Evolutionary conservation across 2,329 filamentous ascomycete species (phyloP), one percentile per base, ranked within the genome.

Genomic region (Nemania sp.): DNA sequence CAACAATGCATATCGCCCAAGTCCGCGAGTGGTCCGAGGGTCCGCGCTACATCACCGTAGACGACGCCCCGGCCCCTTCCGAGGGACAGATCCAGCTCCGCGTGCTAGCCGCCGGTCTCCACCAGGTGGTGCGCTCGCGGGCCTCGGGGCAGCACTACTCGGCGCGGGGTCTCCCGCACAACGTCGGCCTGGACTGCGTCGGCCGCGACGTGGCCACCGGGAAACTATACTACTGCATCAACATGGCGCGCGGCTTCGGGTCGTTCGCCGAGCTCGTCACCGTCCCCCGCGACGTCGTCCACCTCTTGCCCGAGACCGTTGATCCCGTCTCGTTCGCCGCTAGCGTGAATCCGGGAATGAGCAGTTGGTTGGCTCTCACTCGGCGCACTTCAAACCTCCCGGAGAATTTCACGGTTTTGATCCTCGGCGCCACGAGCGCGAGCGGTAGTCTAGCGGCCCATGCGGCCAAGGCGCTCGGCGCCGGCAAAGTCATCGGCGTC

Each of bases 311-410:
- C 0, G 68, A 70, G 0, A 72, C 68, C 4, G 72, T 77, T 7
- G 77, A 83, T 60, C 71, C 77, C 0, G 66, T 76, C 1, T 71
- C 76, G 23, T 73, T 80, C n/a, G 82, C 82, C 0, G 80, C 74
- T 0, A 69, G 79, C 47, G 71, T 78, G 33, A 85, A 84, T 57
- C 80, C 81, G 1, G 78, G 76, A 22, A 75, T 81, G 72, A 77
- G 75, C 48, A 76, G 74, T 34, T 84, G 81, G 81, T 81, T 84
- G 80, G 80, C 80, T 4, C 68, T 84, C 30, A 72, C 69, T 19
- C 70, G 74, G 33, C 73, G 80, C 5, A 74, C 75, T 0, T 59
- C 54, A 4, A 59, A 68, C 5, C 66, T 79, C 3, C 71, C 73
- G 2, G 40, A 65, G 17, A 67, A 70, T 5, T 83, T 79, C 62